Conservation (phyloP, 768 basidiomycete species). For the Leccinum aurantiacum region DNA sequence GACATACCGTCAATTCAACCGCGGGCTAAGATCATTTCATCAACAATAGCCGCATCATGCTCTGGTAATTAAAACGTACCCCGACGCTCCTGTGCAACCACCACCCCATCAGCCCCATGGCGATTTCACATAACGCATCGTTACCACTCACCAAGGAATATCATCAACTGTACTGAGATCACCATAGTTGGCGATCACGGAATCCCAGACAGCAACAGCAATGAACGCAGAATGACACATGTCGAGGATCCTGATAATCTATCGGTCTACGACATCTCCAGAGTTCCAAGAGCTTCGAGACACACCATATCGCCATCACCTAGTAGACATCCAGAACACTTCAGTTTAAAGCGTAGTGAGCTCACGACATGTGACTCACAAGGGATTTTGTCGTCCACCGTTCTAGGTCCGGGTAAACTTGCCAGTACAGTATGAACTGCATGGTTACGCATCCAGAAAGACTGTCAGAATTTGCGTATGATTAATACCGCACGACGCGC, state of each 20-base stretch:
- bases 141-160: conserved; percentile 24
- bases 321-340: conserved; percentile 4
- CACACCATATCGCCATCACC: conserved; percentile 26
- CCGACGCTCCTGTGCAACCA: conserved; percentile 22
- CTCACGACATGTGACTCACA: conserved; percentile 10
- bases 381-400: conserved; percentile 17
- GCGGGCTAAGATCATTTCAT: conserved; percentile 13
- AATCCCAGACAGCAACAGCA: conserved; percentile 24
- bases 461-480: conserved; percentile 5
- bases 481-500: neutral
- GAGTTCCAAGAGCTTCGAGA: neutral
- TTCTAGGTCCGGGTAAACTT: conserved; percentile 14
- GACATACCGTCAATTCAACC: conserved; percentile 22
- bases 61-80: conserved; percentile 10
- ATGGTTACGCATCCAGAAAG: conserved; percentile 28
- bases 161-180: conserved; percentile 4
- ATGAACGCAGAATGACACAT: conserved; percentile 27
- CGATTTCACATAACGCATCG: neutral
- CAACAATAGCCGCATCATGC: neutral
- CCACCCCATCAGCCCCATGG: neutral
- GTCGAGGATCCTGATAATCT: conserved; percentile 20
- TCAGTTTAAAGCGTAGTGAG: neutral
- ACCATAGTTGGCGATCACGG: conserved; percentile 23
- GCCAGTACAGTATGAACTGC: conserved; percentile 29
- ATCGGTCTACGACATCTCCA: neutral